phyloP scores from a whole-genome alignment of 331 rosid genomes.

The Prunus yedoensis region DNA sequence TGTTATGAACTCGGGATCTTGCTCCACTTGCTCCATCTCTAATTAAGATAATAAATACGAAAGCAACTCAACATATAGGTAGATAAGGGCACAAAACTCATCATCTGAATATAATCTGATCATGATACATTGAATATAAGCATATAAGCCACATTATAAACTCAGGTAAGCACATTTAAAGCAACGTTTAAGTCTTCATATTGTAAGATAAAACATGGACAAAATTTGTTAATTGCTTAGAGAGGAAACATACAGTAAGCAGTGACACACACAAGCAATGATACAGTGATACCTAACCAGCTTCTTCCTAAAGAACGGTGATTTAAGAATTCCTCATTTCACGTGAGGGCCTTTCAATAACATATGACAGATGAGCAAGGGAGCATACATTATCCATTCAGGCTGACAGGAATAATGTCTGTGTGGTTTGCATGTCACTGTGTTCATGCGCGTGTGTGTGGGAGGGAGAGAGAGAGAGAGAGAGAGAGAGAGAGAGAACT shows the following conservation, averaged over 20 bases:
- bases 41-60: slow-evolving; percentile 35
- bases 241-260: not conserved
- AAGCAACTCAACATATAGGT: slow-evolving; percentile 43
- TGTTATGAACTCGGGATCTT: slow-evolving; percentile 76
- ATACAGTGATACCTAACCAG: not conserved
- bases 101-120: not conserved
- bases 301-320: not conserved
- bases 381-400: not conserved
- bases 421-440: not conserved
- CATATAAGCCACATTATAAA: not conserved
- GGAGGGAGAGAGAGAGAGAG: not conserved
- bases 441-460: not conserved
- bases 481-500: not conserved
- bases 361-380: not conserved
- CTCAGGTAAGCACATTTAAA: not conserved
- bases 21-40: slow-evolving; percentile 98
- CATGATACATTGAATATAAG: not conserved
- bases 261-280: too few relatives aligned
- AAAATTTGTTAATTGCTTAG: not conserved
- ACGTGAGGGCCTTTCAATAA: not conserved
- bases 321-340: not conserved
- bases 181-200: not conserved
- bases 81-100: slow-evolving; percentile 20
- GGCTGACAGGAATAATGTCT: not conserved
- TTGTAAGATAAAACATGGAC: not conserved